Evolutionary conservation across 75 land plant genomes (phyloP).

Genomic region (Cunninghamia lanceolata): DNA sequence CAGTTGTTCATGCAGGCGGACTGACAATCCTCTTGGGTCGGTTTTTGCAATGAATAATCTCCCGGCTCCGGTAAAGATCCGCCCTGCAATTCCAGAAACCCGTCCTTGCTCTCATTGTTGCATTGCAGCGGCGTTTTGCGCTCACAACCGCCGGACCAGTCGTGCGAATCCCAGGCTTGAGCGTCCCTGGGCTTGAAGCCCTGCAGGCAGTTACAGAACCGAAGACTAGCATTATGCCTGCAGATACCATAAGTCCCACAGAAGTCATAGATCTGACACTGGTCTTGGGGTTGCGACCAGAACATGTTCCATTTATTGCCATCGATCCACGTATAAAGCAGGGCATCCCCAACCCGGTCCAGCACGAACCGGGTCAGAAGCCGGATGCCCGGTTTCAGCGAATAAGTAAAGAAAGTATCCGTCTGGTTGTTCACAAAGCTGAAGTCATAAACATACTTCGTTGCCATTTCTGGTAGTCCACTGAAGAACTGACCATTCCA

Average conservation of each 20-base stretch:
- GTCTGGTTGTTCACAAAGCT: conserved; percentile 8
- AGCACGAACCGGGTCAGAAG: conserved; percentile 17
- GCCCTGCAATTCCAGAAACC: conserved; percentile 13
- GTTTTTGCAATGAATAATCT: neutral
- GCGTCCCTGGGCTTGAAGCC: conserved; percentile 29
- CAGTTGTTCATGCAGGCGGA: neutral
- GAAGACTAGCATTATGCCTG: neutral
- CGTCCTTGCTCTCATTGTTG: conserved; percentile 6
- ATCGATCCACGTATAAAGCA: conserved; percentile 12
- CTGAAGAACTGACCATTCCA: conserved; percentile 49
- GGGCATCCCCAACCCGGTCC: conserved; percentile 8
- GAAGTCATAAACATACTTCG: conserved; percentile 15
- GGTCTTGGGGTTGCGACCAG: conserved; percentile 53
- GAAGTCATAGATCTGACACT: conserved; percentile 43
- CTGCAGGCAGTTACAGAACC: conserved; percentile 28
- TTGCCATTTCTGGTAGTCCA: conserved; percentile 24
- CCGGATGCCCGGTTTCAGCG: conserved; percentile 3
- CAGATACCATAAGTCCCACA: conserved; percentile 59
- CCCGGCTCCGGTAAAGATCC: neutral
- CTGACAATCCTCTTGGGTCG: neutral
- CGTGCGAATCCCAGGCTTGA: conserved; percentile 26
- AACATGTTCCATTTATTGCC: conserved; percentile 44
- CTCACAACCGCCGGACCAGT: conserved; percentile 38
- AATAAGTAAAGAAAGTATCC: conserved; percentile 17
- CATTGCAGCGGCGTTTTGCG: conserved; percentile 20